Evolutionary conservation across 768 basidiomycete species (phyloP).

Genomic region (Sporobolomyces pararoseus): DNA sequence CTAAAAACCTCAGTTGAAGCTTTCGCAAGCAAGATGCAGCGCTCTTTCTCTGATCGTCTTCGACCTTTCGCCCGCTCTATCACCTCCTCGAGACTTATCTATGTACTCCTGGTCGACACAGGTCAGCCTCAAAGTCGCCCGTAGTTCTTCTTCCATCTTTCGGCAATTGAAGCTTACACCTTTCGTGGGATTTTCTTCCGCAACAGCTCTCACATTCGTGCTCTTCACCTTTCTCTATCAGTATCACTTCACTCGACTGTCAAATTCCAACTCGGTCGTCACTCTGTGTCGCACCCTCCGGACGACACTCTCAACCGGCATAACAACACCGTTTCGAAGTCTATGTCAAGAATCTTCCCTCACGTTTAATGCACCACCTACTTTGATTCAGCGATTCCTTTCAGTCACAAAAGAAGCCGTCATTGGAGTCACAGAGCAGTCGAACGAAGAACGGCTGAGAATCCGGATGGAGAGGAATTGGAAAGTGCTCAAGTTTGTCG

Average conservation of each 20-base stretch:
- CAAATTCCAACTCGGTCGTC: background rate
- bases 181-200: background rate
- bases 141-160: background rate
- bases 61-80: background rate
- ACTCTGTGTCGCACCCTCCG: background rate
- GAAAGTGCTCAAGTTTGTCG: background rate
- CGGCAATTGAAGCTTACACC: background rate
- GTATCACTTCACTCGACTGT: background rate
- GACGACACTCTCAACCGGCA: background rate
- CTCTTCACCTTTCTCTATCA: conserved; percentile 3
- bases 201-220: conserved; percentile 8
- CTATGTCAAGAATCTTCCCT: background rate
- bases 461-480: background rate
- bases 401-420: background rate
- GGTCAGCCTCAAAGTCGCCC: conserved; percentile 6
- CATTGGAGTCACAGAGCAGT: background rate
- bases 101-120: conserved; percentile 11
- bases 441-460: background rate
- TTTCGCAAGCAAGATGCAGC: background rate
- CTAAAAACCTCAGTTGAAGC: background rate
- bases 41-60: background rate
- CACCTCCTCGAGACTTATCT: background rate
- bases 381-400: background rate
- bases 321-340: background rate
- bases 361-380: background rate